A percentile compares a stretch with the other conserved stretches of the same genome.
Conservation (phyloP, 2,329 filamentous ascomycete genomes). For the Alternaria sp. region DNA sequence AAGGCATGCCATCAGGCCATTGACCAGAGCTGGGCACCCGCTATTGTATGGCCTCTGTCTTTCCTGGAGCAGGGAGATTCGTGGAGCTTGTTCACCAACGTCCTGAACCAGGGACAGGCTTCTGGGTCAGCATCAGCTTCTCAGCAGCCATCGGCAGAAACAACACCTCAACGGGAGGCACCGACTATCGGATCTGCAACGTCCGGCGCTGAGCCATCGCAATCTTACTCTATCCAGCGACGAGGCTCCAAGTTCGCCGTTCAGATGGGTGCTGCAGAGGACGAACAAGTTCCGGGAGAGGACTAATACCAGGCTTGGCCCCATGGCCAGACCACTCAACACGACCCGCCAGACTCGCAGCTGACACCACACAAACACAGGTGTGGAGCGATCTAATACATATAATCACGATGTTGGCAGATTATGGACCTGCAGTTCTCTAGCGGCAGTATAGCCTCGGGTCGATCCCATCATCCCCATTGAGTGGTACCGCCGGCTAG, state of each 20-base stretch:
- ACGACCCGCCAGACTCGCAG: neutral
- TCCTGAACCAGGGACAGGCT: neutral
- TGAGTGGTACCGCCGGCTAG: neutral
- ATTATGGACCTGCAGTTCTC: neutral
- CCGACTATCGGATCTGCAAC: neutral
- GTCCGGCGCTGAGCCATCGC: neutral
- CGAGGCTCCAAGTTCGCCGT: neutral
- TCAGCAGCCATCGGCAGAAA: conserved; percentile 1
- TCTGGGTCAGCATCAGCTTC: neutral
- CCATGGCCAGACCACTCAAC: neutral
- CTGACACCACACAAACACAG: neutral
- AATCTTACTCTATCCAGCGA: neutral
- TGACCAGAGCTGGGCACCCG: conserved; percentile 33
- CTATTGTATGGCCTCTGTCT: conserved; percentile 35
- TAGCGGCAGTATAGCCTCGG: conserved; percentile 1
- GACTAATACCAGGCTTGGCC: neutral
- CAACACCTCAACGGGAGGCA: conserved; percentile 6
- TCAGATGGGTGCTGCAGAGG: neutral
- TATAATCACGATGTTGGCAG: neutral
- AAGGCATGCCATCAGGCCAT: conserved; percentile 27
- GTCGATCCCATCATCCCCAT: conserved; percentile 3
- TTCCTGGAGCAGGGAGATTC: conserved; percentile 20
- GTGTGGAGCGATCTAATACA: neutral
- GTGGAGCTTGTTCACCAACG: conserved; percentile 9
- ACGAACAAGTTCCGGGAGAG: neutral